Conservation (phyloP, 805 yeast species). For the Kluyveromyces dobzhanskii region DNA sequence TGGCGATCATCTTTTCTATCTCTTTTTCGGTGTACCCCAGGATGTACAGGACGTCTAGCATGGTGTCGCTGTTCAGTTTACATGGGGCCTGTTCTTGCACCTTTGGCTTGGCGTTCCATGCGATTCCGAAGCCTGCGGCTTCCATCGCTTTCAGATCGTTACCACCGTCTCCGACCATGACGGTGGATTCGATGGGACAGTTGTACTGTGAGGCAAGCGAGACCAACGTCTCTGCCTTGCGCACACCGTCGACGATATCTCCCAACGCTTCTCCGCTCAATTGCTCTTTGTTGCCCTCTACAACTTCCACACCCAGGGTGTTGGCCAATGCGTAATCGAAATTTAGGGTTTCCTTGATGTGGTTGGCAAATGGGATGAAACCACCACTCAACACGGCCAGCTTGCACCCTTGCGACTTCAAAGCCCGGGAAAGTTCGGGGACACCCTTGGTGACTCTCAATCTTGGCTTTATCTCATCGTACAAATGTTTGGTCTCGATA, state of each 20-base stretch:
- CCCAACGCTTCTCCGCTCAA: constrained; percentile 77
- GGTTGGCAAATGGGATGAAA: constrained; percentile 77
- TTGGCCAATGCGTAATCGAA: constrained; percentile 91
- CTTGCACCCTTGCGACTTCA: constrained; percentile 54
- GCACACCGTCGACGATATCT: constrained; percentile 75
- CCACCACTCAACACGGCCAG: constrained; percentile 94
- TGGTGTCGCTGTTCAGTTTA: constrained; percentile 62
- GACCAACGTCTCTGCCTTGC: constrained; percentile 65
- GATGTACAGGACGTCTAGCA: constrained; percentile 71
- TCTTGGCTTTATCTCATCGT: constrained; percentile 68
- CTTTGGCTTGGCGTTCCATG: constrained; percentile 95
- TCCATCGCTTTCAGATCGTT: constrained; percentile 92
- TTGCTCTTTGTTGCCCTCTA: constrained; percentile 31
- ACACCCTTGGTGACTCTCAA: constrained; percentile 83
- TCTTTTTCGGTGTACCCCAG: constrained; percentile 63
- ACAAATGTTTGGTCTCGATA: constrained; percentile 58
- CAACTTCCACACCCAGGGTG: constrained; percentile 38
- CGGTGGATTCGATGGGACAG: constrained; percentile 44
- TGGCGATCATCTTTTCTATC: constrained; percentile 30
- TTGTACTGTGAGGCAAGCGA: constrained; percentile 50
- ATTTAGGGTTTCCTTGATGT: constrained; percentile 56
- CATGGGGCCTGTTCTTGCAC: constrained; percentile 83
- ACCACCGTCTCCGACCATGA: constrained; percentile 96
- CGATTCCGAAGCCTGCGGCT: constrained; percentile 86
- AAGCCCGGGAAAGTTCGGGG: constrained; percentile 51